These are phyloP conservation scores for Thalassiosira livingstoniorum DNA, from an alignment of 352 stramenopile genomes.

Conservation along the genomic window DNA sequence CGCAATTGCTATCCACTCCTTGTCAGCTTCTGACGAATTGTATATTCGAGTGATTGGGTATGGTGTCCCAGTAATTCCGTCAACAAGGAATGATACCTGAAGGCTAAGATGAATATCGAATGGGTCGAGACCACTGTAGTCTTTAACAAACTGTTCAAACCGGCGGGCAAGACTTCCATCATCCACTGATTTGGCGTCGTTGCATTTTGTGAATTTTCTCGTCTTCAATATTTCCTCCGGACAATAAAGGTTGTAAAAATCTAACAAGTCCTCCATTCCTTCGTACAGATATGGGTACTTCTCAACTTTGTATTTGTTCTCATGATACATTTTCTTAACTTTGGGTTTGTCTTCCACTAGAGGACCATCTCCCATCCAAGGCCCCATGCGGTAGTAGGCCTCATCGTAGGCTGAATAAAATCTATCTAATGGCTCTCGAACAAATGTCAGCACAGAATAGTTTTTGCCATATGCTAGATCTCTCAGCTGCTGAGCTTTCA, in stretches of 20 bases:
- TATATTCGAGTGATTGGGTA: conserved; percentile 54
- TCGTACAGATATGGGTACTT: conserved; percentile 59
- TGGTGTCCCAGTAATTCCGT: conserved; percentile 30
- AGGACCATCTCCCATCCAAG: conserved; percentile 18
- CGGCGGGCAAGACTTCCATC: conserved; percentile 33
- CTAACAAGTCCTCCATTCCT: conserved; percentile 27
- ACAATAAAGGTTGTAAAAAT: conserved; percentile 47
- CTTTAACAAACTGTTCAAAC: conserved; percentile 51
- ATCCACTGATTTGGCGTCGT: conserved; percentile 41
- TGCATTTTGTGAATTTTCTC: conserved; percentile 22
- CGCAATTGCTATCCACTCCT: conserved; percentile 57
- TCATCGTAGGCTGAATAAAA: conserved; percentile 68
- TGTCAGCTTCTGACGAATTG: conserved; percentile 54
- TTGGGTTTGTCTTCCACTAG: conserved; percentile 35
- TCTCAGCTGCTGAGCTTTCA: conserved; percentile 38
- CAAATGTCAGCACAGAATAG: conserved; percentile 59
- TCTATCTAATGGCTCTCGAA: conserved; percentile 54
- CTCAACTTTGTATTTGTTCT: conserved; percentile 42
- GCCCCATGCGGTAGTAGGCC: conserved; percentile 51
- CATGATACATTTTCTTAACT: conserved; percentile 24
- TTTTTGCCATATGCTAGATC: conserved; percentile 31
- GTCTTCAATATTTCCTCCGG: conserved; percentile 28
- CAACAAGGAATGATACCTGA: conserved; percentile 52
- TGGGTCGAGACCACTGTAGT: conserved; percentile 50
- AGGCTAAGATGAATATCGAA: conserved; percentile 55